Evolutionary conservation across 768 basidiomycete species (phyloP).

Genomic region (Hericium alpestre): DNA sequence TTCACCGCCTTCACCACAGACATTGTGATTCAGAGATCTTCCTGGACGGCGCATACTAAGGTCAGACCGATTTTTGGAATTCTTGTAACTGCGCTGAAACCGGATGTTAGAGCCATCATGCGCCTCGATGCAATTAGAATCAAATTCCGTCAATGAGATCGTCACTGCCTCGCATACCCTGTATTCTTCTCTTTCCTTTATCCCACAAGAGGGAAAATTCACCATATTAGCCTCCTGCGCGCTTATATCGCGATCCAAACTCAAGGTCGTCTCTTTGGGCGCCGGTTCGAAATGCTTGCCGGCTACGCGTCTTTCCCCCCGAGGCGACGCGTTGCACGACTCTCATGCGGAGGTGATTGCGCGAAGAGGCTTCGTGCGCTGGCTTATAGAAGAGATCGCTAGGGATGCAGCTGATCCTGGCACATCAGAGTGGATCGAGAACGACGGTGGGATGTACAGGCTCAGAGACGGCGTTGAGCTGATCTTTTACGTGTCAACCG

Average conservation of each 20-base stretch:
- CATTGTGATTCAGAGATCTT: too few species aligned
- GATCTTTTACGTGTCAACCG: conserved; percentile 68
- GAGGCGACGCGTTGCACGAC: conserved; percentile 79
- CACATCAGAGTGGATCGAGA: conserved; percentile 41
- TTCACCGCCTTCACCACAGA: neutral
- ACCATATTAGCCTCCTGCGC: conserved; percentile 52
- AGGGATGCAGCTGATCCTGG: conserved; percentile 20
- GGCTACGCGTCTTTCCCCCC: conserved; percentile 40
- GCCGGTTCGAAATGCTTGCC: conserved; percentile 87
- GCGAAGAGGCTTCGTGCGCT: conserved; percentile 63
- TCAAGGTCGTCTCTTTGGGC: conserved; percentile 57
- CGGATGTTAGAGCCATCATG: neutral
- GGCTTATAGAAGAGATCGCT: conserved; percentile 66
- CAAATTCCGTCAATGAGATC: conserved; percentile 16
- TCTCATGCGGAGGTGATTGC: conserved; percentile 91
- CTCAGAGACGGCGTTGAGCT: conserved; percentile 40
- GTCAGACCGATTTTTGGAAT: neutral
- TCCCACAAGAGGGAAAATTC: conserved; percentile 45
- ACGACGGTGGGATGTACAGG: conserved; percentile 29
- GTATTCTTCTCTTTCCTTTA: conserved; percentile 38
- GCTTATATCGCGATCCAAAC: conserved; percentile 28
- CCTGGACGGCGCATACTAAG: too few species aligned
- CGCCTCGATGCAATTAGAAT: neutral
- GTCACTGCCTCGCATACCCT: conserved; percentile 29
- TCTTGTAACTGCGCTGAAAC: neutral